Percentiles rank a stretch among this genome's conserved stretches.
phyloP scores from a whole-genome alignment of 192 early-diverging fungal species.

The Coemansia guatemalensis region DNA sequence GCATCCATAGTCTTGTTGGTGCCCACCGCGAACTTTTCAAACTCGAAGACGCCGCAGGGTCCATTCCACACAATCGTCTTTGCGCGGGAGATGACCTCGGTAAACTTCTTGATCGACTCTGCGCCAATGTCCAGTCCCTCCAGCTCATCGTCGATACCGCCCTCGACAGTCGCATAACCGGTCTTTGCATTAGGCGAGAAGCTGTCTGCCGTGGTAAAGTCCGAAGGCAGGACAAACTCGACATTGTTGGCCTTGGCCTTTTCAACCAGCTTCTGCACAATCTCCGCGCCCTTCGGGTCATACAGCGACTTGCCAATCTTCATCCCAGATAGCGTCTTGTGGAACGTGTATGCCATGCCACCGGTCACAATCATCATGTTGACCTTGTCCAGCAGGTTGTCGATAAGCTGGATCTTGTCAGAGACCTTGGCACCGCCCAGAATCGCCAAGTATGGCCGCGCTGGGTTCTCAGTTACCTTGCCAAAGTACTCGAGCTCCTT shows the following conservation, averaged over 20 bases:
- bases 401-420: slow-evolving; percentile 98
- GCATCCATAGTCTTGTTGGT: slow-evolving; percentile 86
- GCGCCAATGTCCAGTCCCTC: slow-evolving; percentile 90
- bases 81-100: slow-evolving; percentile 62
- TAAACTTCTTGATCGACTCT: slow-evolving; percentile 74
- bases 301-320: slow-evolving; percentile 92
- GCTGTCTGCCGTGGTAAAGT: slow-evolving; percentile 87
- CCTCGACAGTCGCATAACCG: slow-evolving; percentile 79
- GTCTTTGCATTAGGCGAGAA: slow-evolving; percentile 84
- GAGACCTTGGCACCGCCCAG: slow-evolving; percentile 97
- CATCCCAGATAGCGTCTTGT: slow-evolving; percentile 84
- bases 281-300: slow-evolving; percentile 83
- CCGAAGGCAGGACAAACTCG: slow-evolving; percentile 83
- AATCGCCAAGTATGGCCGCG: slow-evolving; percentile 93
- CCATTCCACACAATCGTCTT: slow-evolving; percentile 99
- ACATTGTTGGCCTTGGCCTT: slow-evolving; percentile 92
- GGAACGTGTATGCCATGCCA: slow-evolving; percentile 99
- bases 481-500: slow-evolving; percentile 99
- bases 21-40: slow-evolving; percentile 85
- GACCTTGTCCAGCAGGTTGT: slow-evolving; percentile 97
- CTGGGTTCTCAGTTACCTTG: slow-evolving; percentile 91
- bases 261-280: slow-evolving; percentile 77
- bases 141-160: slow-evolving; percentile 89
- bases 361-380: slow-evolving; percentile 80
- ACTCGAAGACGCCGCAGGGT: slow-evolving; percentile 97